These are phyloP conservation scores for Cladobotryum mycophilum DNA, from an alignment of 2,329 filamentous ascomycete species.

Conservation along the genomic window DNA sequence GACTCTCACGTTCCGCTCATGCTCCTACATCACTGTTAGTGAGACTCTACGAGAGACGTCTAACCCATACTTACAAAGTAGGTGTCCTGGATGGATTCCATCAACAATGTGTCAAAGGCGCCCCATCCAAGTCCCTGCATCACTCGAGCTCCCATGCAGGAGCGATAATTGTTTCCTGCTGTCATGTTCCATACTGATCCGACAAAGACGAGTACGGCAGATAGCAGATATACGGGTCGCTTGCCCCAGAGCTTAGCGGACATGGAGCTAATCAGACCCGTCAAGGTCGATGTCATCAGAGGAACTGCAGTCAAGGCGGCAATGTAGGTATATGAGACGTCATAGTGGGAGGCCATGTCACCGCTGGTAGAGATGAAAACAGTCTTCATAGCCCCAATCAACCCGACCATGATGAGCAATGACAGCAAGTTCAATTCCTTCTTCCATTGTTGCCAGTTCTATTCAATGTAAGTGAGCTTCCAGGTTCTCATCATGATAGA, in stretches of 20 bases:
- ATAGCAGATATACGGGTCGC: constrained; percentile 45
- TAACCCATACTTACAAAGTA: constrained; percentile 42
- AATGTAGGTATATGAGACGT: constrained; percentile 41
- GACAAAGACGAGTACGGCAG: constrained; percentile 39
- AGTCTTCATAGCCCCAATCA: constrained; percentile 49
- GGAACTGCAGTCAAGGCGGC: constrained; percentile 48
- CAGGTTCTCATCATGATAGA: too few species aligned
- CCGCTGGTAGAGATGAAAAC: constrained; percentile 44
- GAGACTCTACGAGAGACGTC: too few species aligned
- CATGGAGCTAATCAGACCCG: constrained; percentile 37
- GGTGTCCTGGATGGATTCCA: constrained; percentile 49
- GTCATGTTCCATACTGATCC: constrained; percentile 47
- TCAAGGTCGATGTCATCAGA: constrained; percentile 42
- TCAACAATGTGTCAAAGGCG: constrained; percentile 48
- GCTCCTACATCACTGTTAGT: constrained; percentile 32
- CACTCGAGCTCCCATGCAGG: constrained; percentile 46
- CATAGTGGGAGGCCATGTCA: constrained; percentile 36
- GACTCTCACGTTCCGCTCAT: constrained; percentile 42
- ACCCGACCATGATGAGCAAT: constrained; percentile 40
- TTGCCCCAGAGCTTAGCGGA: constrained; percentile 45
- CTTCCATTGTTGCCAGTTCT: constrained; percentile 53
- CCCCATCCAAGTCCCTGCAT: constrained; percentile 56
- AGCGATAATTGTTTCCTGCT: constrained; percentile 33
- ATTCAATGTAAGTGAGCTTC: not conserved
- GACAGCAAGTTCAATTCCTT: constrained; percentile 44